Evolutionary conservation across 2,329 filamentous ascomycete genomes (phyloP), one percentile per base, ranked within the genome.

Genomic region (Knoxdaviesia capensis): DNA sequence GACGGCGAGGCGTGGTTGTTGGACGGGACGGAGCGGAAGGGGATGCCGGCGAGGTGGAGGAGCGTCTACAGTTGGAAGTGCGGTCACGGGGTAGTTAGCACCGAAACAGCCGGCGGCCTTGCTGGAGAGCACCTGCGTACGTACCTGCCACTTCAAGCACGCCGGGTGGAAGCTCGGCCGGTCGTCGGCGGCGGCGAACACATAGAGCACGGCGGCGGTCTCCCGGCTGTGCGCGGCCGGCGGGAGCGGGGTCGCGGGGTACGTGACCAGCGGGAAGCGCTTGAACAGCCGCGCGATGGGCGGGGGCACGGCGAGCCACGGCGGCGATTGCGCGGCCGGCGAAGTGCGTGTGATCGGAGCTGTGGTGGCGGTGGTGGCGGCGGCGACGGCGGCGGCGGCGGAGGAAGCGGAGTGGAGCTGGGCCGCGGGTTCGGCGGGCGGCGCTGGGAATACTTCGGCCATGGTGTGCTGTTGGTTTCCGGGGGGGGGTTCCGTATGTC

Each of bases 111-210:
- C n/a, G n/a, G n/a, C n/a, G n/a, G n/a, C n/a, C n/a, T n/a, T n/a
- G n/a, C n/a, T n/a, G n/a, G n/a, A n/a, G n/a, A n/a, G n/a, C n/a
- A n/a, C n/a, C n/a, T 32, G 6, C 40, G 43, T 33, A 57, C 74
- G 50, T 52, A 88, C 85, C 81, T 96, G 90, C 86, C 86, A 96
- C 65, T 88, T 94, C 53, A 96, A 66, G 64, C 90, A 98, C 45
- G 77, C 75, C 7, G 90, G 90, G 56, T 96, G 96, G 62, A 80
- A 93, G 48, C 84, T 92, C 30, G 86, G 81, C 31, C 65, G 61
- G 5, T 75, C 76, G 35, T 68, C 61, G 1, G 72, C 63, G 9
- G 69, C 73, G 46, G 74, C 71, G 59, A 94, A 96, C 44, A 94
- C 66, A 57, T 86, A 86, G 6, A 98, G 65, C 7, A 73, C 68